Base-by-base conservation (phyloP, 1,284 basidiomycete genomes). In the Ceratobasidium theobromae region DNA sequence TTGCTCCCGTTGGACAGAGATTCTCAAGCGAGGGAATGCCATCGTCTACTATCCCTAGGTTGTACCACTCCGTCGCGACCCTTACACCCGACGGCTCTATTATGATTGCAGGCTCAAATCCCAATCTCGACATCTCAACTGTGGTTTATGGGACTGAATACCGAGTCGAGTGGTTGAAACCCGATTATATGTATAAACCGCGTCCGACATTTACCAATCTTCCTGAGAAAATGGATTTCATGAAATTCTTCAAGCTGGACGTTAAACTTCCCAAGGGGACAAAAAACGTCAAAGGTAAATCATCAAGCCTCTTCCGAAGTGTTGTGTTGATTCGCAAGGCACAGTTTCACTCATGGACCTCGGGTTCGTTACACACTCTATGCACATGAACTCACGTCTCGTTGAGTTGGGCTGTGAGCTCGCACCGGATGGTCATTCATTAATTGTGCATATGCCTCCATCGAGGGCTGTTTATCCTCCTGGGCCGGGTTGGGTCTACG, bases 11-110 rank as follows among this genome's bases (percentile, higher is more conserved):
- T 35, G 89, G 88, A 6, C 74, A 79, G 64, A 83, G 92, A 25
- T 91, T 94, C 76, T 82, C 83, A 2, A 75, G 76, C 1, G 75
- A 74, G 5, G 86, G 85, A 14, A 80, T 95, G 77, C 86, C 84
- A 9, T 78, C 80, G 0, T 91, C 88, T 71, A 71, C 78, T 38
- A 92, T 93, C 69, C 86, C 93, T 28, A 79, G 93, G 64, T 74
- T 95, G 74, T 95, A 95, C 74, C 93, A 95, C 71, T 90, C 88
- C 12, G 84, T 87, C 0, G 88, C 88, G 51, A 88, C 86, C 23
- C 75, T 90, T 70, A 86, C 86, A 16, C 89, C 88, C 9, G 77
- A 78, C 51, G 91, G 86, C 5, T 80, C 82, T 54, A 76, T 93
- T 60, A 85, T 91, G 84, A 84, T 93, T 68, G 85, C 88, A 18